phyloP scores from a whole-genome alignment of 2,329 filamentous ascomycete species.

The Akanthomyces dipterigenus region DNA sequence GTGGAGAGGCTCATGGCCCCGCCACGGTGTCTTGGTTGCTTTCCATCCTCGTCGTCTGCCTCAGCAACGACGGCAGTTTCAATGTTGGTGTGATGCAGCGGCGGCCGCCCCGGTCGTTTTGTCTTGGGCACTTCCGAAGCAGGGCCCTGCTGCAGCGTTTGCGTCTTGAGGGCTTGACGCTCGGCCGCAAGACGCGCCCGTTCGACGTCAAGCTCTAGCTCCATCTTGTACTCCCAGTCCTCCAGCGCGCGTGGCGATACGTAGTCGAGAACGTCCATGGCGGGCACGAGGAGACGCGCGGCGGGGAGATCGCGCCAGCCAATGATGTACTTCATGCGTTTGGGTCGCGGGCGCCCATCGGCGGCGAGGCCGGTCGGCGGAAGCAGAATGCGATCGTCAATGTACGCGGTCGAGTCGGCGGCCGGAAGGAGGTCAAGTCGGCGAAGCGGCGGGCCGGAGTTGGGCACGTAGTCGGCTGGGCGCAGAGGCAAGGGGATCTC shows the following conservation, averaged over 20 bases:
- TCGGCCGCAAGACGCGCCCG: conserved; percentile 23
- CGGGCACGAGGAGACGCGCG: conserved; percentile 39
- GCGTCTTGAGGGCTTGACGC: conserved; percentile 13
- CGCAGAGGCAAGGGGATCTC: not conserved
- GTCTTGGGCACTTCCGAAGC: not conserved
- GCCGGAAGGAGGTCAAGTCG: conserved; percentile 41
- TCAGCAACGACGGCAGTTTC: conserved; percentile 25
- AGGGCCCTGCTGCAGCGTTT: not conserved
- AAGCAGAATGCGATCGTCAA: conserved; percentile 46
- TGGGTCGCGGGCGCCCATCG: conserved; percentile 30
- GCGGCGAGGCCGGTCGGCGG: conserved; percentile 27
- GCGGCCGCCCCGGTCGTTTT: not conserved
- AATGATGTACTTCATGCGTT: conserved; percentile 47
- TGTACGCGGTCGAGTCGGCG: conserved; percentile 49
- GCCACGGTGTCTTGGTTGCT: conserved; percentile 21
- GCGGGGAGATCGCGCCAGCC: conserved; percentile 47
- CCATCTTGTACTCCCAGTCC: conserved; percentile 45
- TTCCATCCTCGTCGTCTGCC: conserved; percentile 17
- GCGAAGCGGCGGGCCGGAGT: conserved; percentile 41
- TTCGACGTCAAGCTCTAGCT: conserved; percentile 36
- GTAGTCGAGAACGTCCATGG: conserved; percentile 47
- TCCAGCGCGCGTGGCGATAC: conserved; percentile 51
- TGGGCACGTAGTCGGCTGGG: conserved; percentile 33
- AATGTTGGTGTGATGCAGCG: conserved; percentile 16
- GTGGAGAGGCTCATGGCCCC: conserved; percentile 30